Conservation (phyloP, 176 grass and related monocot genomes). For the Oropetium thomaeum region DNA sequence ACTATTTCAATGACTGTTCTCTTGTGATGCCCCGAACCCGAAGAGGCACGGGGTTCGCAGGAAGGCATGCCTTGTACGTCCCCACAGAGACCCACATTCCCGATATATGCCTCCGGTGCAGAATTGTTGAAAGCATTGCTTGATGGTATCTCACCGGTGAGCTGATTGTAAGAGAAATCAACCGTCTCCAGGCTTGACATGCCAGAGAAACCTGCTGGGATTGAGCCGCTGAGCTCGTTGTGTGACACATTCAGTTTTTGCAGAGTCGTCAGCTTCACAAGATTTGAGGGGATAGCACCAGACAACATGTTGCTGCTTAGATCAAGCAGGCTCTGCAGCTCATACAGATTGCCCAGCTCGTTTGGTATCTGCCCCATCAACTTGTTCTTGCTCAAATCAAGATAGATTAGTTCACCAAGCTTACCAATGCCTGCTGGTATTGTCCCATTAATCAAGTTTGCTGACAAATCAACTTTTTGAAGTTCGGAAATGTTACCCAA, state of each 20-base stretch:
- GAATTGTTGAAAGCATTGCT: slow-evolving; percentile 52
- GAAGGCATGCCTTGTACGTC: slow-evolving; percentile 52
- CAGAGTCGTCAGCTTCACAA: slow-evolving; percentile 43
- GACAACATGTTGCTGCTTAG: slow-evolving; percentile 79
- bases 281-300: slow-evolving; percentile 60
- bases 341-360: slow-evolving; percentile 62
- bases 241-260: slow-evolving; percentile 75
- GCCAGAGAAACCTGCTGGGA: slow-evolving; percentile 45
- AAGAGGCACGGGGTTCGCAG: slow-evolving; percentile 38
- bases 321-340: slow-evolving; percentile 75
- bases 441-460: slow-evolving; percentile 47
- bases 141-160: slow-evolving; percentile 57
- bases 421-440: slow-evolving; percentile 43
- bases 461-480: slow-evolving; percentile 55
- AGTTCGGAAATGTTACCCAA: slow-evolving; percentile 37
- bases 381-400: slow-evolving; percentile 76
- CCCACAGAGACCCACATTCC: slow-evolving; percentile 75
- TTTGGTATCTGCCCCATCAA: slow-evolving; percentile 65
- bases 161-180: slow-evolving; percentile 91
- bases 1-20: slow-evolving; percentile 60
- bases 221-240: slow-evolving; percentile 61
- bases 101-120: slow-evolving; percentile 44
- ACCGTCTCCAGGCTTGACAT: slow-evolving; percentile 76
- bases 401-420: slow-evolving; percentile 25
- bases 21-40: slow-evolving; percentile 48